phyloP scores from a whole-genome alignment of 139 green algal species.

The Chlamydomonas incerta region DNA sequence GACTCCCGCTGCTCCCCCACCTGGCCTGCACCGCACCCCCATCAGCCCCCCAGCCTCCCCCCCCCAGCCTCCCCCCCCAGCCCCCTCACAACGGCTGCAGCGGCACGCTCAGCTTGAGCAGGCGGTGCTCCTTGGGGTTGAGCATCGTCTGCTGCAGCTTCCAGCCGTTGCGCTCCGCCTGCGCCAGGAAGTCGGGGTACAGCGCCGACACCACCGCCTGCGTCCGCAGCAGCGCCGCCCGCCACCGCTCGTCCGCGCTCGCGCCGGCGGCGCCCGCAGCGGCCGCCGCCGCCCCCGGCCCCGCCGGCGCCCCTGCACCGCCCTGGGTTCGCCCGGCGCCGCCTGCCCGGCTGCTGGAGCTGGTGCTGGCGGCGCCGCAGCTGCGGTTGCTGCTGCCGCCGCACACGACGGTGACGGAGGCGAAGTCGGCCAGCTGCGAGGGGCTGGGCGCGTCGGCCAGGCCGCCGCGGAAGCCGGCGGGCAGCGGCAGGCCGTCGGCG shows the following conservation, averaged over 20 bases:
- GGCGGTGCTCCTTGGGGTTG: conserved; percentile 74
- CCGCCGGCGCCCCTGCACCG: neutral
- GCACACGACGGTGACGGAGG: too few species aligned
- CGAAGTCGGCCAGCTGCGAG: neutral
- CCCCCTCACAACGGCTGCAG: conserved; percentile 7
- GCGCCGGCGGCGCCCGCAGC: neutral
- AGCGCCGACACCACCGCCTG: conserved; percentile 53
- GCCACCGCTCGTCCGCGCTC: conserved; percentile 6
- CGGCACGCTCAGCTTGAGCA: conserved; percentile 45
- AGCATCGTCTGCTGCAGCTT: conserved; percentile 77
- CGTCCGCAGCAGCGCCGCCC: neutral
- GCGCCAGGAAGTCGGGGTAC: conserved; percentile 64
- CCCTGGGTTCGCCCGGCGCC: neutral
- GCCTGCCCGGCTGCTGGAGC: neutral
- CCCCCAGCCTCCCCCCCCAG: neutral
- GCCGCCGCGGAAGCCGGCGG: neutral
- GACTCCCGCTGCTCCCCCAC: too few species aligned
- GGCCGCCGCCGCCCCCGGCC: neutral
- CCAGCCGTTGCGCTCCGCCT: conserved; percentile 73
- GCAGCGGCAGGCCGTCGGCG: neutral
- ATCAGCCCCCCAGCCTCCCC: too few species aligned
- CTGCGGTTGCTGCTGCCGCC: neutral
- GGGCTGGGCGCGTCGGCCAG: too few species aligned
- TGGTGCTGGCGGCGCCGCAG: conserved; percentile 24
- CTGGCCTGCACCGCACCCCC: too few species aligned